Percentiles rank a stretch among this genome's conserved stretches.
Evolutionary conservation across 2,329 filamentous ascomycete species (phyloP).

Genomic region (Cercospora zeina): DNA sequence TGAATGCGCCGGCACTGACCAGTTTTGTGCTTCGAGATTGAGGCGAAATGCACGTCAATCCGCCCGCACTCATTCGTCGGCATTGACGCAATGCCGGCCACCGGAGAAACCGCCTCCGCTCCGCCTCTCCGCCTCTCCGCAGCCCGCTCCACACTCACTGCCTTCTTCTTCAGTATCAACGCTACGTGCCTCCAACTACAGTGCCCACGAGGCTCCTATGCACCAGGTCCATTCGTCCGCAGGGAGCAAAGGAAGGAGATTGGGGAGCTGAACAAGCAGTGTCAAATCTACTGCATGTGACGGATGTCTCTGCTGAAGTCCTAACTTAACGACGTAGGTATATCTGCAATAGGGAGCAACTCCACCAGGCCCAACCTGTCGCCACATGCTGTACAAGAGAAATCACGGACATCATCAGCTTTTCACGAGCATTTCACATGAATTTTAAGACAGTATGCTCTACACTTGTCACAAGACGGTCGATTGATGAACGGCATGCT

Average conservation of each 20-base stretch:
- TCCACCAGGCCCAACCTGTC: too few species aligned
- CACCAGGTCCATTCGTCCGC: background rate
- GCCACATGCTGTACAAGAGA: too few species aligned
- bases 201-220: background rate
- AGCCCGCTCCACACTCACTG: too few species aligned
- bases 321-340: background rate
- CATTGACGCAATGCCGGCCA: background rate
- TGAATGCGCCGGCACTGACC: background rate
- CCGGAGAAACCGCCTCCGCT: too few species aligned
- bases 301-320: background rate
- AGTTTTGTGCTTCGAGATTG: conserved; percentile 12
- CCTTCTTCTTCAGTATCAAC: too few species aligned
- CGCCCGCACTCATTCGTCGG: background rate
- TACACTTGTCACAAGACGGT: too few species aligned
- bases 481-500: too few species aligned
- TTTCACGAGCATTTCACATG: too few species aligned
- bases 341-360: background rate
- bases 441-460: too few species aligned
- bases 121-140: too few species aligned
- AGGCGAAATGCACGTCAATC: conserved; percentile 13
- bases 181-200: too few species aligned
- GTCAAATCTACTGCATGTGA: background rate
- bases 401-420: too few species aligned
- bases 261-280: background rate
- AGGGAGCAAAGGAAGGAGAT: background rate